Percentiles rank a stretch among this genome's conserved stretches.
Evolutionary conservation across 2,329 filamentous ascomycete species (phyloP).

Genomic region (Podosphaera xanthii): DNA sequence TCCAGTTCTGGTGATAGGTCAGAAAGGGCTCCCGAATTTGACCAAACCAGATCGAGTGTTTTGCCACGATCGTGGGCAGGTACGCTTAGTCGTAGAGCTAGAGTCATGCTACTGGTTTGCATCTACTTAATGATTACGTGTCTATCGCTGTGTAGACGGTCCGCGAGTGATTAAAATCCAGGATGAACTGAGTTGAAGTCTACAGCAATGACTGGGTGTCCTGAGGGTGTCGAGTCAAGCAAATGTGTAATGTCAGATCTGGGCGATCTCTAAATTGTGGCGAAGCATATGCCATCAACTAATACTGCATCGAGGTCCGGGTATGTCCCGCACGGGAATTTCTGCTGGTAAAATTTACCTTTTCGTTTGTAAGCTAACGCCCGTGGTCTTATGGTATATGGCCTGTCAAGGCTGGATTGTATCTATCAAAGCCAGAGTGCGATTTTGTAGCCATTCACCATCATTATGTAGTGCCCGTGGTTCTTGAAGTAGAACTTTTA

Average conservation of each 20-base stretch:
- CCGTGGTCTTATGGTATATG: no score
- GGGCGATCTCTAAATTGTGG: neutral
- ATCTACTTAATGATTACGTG: neutral
- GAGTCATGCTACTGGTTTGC: neutral
- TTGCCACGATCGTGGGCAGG: neutral
- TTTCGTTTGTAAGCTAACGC: slow-evolving; percentile 3
- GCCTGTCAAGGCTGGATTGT: no score
- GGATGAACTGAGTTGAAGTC: neutral
- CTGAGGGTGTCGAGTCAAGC: slow-evolving; percentile 4
- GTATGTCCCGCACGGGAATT: neutral
- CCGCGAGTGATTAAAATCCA: neutral
- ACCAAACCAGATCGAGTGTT: neutral
- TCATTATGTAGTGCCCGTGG: no score
- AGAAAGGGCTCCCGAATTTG: neutral
- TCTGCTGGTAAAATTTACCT: slow-evolving; percentile 5
- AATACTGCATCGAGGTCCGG: neutral
- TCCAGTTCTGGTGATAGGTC: neutral
- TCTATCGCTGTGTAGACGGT: neutral
- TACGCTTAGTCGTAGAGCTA: neutral
- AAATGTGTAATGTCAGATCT: neutral
- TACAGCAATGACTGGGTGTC: neutral
- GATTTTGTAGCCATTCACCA: no score
- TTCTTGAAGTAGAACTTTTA: no score
- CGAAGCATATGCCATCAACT: neutral
- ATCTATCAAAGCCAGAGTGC: no score